Conservation (phyloP, 2,329 filamentous ascomycete genomes). For the Bipolaris gigantea region DNA sequence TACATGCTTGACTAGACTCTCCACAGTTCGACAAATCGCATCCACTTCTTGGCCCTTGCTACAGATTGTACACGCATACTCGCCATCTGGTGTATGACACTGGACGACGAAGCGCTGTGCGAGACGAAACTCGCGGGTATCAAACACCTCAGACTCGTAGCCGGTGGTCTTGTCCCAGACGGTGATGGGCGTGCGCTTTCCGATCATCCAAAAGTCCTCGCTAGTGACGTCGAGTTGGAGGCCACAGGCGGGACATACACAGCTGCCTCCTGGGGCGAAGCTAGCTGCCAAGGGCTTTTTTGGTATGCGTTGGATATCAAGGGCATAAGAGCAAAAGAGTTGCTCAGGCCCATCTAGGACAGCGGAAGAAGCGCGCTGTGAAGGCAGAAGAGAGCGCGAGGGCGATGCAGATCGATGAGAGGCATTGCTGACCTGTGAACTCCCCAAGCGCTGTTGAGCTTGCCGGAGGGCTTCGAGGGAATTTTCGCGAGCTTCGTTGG, state of each 20-base stretch:
- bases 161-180: constrained; percentile 23
- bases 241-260: constrained; percentile 37
- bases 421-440: constrained; percentile 3
- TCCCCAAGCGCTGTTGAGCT: constrained; percentile 40
- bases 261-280: constrained; percentile 39
- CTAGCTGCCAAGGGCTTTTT: constrained; percentile 34
- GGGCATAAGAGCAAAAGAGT: constrained; percentile 42
- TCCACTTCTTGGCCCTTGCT: constrained; percentile 38
- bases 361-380: constrained; percentile 30
- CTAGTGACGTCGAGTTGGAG: constrained; percentile 30
- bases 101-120: constrained; percentile 45
- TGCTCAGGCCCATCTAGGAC: constrained; percentile 22
- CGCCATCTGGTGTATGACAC: constrained; percentile 42
- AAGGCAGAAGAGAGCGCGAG: constrained; percentile 24
- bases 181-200: constrained; percentile 36
- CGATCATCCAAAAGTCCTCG: constrained; percentile 46
- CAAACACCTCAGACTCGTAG: constrained; percentile 38
- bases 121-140: constrained; percentile 42
- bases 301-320: constrained; percentile 37
- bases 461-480: constrained; percentile 44
- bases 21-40: constrained; percentile 40
- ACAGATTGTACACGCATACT: constrained; percentile 45
- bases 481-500: constrained; percentile 47
- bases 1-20: constrained; percentile 43
- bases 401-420: constrained; percentile 23